Evolutionary conservation across 1,284 basidiomycete species (phyloP), one percentile per base, ranked within the genome.

Genomic region (Naganishia liquefaciens): DNA sequence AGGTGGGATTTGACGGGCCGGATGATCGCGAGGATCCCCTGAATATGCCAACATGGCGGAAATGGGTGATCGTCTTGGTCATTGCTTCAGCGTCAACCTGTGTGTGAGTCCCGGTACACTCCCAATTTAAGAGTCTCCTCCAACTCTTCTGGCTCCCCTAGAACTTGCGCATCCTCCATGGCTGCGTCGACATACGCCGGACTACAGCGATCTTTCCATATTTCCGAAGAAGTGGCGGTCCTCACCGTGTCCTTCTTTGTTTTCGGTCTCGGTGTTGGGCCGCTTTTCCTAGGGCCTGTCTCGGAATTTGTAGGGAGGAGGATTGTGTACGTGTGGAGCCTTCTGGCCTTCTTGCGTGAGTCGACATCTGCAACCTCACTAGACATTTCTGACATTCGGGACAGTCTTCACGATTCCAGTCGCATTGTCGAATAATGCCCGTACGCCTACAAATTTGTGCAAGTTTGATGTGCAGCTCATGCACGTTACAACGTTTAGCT

Each of bases 121-220:
- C 11, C 19, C 19, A 23, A 49, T 23, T 49, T 3, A 28, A 13
- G 33, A 5, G 33, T 37, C 4, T 37, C 33, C 33, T 37, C 43
- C 7, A 23, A 17, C 21, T 44, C 15, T 1, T 23, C 2, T 21
- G 11, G 15, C 3, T 47, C 15, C 1, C 15, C 6, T 5, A 87
- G 86, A 13, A 87, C 88, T 0, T 88, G 85, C 73, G 83, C 86
- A 21, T 89, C 87, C 0, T 88, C 86, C 5, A 83, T 89, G 79
- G 87, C 88, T 5, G 80, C 84, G 0, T 85, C 86, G 68, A 86
- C 88, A 0, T 88, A 91, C 73, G 72, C 74, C 0, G 86, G 84
- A 0, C 80, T 88, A 50, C 80, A 85, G 43, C 67, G 72, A 25
- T 83, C 87, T 10, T 88, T 90, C 66, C 77, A 82, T 63, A 82